Conservation (phyloP, 805 yeast genomes). For the Myxozyma geophila region DNA sequence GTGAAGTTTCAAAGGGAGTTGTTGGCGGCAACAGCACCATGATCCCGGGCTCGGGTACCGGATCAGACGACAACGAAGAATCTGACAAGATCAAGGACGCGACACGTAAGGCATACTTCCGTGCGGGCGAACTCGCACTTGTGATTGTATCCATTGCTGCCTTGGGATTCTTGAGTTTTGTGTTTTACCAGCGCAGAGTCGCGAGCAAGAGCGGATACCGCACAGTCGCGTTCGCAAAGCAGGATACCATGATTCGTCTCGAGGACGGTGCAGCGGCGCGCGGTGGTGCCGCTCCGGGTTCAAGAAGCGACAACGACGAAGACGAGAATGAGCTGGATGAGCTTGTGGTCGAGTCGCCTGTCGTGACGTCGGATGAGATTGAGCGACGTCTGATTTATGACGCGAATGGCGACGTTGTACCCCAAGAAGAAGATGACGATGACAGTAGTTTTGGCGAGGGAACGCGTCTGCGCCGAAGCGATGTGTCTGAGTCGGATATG, state of each 20-base stretch:
- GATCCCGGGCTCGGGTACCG: conserved; percentile 6
- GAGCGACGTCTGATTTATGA: conserved; percentile 28
- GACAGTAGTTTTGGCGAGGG: not conserved
- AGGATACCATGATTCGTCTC: conserved; percentile 31
- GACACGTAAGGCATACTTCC: conserved; percentile 45
- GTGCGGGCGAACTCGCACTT: conserved; percentile 48
- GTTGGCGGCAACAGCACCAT: conserved; percentile 26
- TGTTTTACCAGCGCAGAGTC: conserved; percentile 28
- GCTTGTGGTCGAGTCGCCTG: conserved; percentile 34
- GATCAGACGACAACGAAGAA: conserved; percentile 26
- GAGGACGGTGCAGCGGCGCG: conserved; percentile 28
- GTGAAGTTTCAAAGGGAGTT: conserved; percentile 20
- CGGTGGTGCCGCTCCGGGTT: not conserved
- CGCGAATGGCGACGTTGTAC: conserved; percentile 4
- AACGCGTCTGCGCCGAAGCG: not conserved
- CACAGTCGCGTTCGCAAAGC: conserved; percentile 35
- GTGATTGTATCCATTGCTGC: conserved; percentile 43
- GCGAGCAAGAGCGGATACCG: conserved; percentile 29
- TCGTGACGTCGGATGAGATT: conserved; percentile 33
- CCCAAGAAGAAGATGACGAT: not conserved
- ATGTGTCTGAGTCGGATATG: conserved; percentile 11
- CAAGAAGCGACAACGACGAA: conserved; percentile 7
- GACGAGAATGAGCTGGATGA: conserved; percentile 32
- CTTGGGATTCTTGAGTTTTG: conserved; percentile 27
- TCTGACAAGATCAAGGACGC: conserved; percentile 43